Base-by-base conservation (phyloP, 805 yeast genomes). In the Lipomyces starkeyi region DNA sequence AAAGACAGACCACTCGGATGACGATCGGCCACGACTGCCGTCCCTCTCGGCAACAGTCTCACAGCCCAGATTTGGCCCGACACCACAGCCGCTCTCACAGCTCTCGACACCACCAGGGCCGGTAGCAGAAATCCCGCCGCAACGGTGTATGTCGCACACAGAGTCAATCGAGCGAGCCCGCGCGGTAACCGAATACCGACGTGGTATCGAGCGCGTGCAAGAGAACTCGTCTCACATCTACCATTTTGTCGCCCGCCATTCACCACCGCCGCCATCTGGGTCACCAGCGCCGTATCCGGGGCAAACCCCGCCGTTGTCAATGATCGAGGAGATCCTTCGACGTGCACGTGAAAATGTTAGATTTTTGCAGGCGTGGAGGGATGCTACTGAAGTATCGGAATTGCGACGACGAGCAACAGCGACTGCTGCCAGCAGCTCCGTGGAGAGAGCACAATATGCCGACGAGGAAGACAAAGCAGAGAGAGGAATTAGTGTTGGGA, bases 141-240 rank as follows among this genome's bases (percentile, higher is more conserved):
- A 13, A 43, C n/a, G 2, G 27, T 34, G 20, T 20, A 29, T 14
- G 32, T 37, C 66, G 13, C 70, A 64, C 32, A 20, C 64, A 32
- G 61, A 67, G 9, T 65, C 71, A 9, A 59, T 65, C 9, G 56
- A 58, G n/a, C 65, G 47, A 14, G 67, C 70, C 2, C 47, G 62
- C 34, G 59, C 59, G 11, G 40, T 34, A 32, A 40, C 71, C n/a
- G 62, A 62, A 17, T 56, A 67, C 49, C 53, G 62, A 13, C 60
- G 64, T 3, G 54, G 60, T 29, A 55, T 68, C 54, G 67, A 67
- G 58, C 64, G 64, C 27, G 54, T 65, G 14, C 71, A 58, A n/a
- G 67, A 66, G 22, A 67, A 67, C 52, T 57, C 67, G 22, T 68
- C 71, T 7, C 71, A 63, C 43, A 65, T 68, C 14, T 68, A 68